These are phyloP conservation scores for Candida wancherniae DNA, from an alignment of 805 yeast genomes.

Conservation along the genomic window DNA sequence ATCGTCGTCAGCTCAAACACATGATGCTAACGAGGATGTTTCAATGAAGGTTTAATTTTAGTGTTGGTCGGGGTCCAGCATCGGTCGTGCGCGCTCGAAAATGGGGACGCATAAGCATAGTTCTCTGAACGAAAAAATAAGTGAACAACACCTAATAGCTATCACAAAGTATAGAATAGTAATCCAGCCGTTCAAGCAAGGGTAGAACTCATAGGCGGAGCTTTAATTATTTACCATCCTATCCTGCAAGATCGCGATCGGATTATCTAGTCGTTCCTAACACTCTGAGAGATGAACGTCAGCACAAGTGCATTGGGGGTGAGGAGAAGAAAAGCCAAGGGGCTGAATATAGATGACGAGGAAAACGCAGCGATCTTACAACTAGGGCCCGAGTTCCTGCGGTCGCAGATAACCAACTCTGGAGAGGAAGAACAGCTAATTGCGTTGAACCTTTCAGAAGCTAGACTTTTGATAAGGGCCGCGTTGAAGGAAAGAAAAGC, in stretches of 20 bases:
- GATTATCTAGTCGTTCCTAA: too few species aligned
- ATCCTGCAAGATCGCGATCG: too few species aligned
- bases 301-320: slow-evolving; percentile 86
- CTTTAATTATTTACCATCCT: too few species aligned
- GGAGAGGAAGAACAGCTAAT: slow-evolving; percentile 75
- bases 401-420: slow-evolving; percentile 72
- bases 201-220: too few species aligned
- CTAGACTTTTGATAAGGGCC: slow-evolving; percentile 83
- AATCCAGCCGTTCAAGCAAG: too few species aligned
- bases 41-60: slow-evolving; percentile 5
- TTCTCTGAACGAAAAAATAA: too few species aligned
- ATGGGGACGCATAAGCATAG: too few species aligned
- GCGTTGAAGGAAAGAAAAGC: slow-evolving; percentile 65
- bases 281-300: too few species aligned
- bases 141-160: too few species aligned
- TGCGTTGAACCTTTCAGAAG: slow-evolving; percentile 84
- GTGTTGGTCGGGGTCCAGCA: too few species aligned
- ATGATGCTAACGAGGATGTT: slow-evolving; percentile 3
- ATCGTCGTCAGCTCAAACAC: slow-evolving; percentile 5
- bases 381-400: slow-evolving; percentile 89
- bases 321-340: slow-evolving; percentile 61
- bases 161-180: too few species aligned
- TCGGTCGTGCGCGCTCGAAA: too few species aligned
- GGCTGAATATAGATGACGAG: slow-evolving; percentile 70
- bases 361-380: slow-evolving; percentile 86